phyloP scores from a whole-genome alignment of 164 flowering plant species.

The Vitis cinerea region DNA sequence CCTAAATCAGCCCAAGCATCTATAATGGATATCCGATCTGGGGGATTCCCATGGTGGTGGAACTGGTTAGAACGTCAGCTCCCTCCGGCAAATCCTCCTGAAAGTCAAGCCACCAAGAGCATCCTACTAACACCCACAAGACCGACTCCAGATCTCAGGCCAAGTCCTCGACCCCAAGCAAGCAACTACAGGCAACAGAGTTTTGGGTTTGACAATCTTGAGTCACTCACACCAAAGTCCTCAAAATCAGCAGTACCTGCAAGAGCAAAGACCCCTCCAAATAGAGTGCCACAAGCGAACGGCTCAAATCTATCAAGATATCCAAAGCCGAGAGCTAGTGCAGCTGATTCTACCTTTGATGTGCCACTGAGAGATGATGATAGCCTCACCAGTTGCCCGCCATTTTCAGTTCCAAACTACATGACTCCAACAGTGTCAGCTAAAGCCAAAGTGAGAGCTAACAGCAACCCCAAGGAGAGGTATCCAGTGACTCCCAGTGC shows the following conservation, averaged over 20 bases:
- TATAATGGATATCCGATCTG: conserved; percentile 43
- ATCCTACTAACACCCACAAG: conserved; percentile 45
- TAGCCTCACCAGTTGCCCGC: conserved; percentile 93
- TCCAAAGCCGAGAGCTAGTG: conserved; percentile 38
- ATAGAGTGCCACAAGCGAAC: conserved; percentile 18
- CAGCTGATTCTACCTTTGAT: conserved; percentile 36
- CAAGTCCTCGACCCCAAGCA: conserved; percentile 40
- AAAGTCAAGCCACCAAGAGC: conserved; percentile 37
- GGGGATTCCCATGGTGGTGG: conserved; percentile 92
- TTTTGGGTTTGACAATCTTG: conserved; percentile 34
- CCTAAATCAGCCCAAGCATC: conserved; percentile 47
- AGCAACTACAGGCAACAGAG: conserved; percentile 36
- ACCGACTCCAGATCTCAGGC: conserved; percentile 27
- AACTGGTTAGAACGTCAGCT: conserved; percentile 78
- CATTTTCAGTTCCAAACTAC: conserved; percentile 83
- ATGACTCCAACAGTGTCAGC: conserved; percentile 91
- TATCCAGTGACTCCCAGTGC: conserved; percentile 38
- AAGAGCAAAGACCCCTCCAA: conserved; percentile 25
- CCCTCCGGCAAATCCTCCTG: conserved; percentile 33
- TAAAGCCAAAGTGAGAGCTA: conserved; percentile 65
- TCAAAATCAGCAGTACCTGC: conserved; percentile 45
- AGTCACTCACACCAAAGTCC: conserved; percentile 62
- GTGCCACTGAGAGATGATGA: conserved; percentile 67
- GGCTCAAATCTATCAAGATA: conserved; percentile 23
- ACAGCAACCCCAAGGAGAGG: conserved; percentile 52